Conservation (phyloP, 768 basidiomycete species). For the Mycena amicta region DNA sequence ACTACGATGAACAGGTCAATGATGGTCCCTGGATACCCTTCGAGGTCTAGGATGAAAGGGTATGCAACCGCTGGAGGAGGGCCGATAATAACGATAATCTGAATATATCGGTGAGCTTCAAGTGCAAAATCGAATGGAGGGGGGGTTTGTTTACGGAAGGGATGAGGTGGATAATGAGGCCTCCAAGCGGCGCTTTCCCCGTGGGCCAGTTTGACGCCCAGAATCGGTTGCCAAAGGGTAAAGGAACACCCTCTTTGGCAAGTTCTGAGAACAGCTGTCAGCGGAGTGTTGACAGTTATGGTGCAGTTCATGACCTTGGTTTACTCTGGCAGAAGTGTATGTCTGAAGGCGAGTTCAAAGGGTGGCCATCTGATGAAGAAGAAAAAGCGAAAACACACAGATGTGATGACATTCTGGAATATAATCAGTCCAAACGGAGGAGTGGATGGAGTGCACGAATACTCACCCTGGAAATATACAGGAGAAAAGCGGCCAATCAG, state of each 20-base stretch:
- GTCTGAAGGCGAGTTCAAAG: constrained; percentile 39
- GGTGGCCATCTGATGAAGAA: too few relatives aligned
- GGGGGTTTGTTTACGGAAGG: constrained; percentile 47
- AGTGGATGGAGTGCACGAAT: too few relatives aligned
- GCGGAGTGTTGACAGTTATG: background rate
- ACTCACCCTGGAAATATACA: too few relatives aligned
- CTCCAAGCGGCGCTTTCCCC: constrained; percentile 57
- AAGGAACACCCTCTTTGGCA: constrained; percentile 64
- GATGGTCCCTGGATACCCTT: constrained; percentile 56
- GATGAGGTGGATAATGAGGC: constrained; percentile 57
- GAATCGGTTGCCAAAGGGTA: constrained; percentile 59
- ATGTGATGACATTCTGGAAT: constrained; percentile 28
- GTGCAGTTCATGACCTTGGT: constrained; percentile 42
- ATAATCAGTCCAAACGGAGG: background rate
- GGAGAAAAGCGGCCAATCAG: too few relatives aligned
- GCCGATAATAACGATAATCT: constrained; percentile 55
- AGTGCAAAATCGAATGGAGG: too few relatives aligned
- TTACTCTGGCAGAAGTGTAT: constrained; percentile 52
- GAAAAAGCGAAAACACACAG: constrained; percentile 24
- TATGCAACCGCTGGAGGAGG: constrained; percentile 57
- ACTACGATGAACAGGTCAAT: constrained; percentile 57
- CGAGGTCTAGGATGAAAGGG: constrained; percentile 63
- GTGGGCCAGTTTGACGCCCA: constrained; percentile 69
- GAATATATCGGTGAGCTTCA: background rate
- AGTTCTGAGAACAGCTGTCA: constrained; percentile 42